Percentiles rank a stretch among this genome's conserved stretches.
These are phyloP conservation scores for Solanum medicagineum DNA, from an alignment of 257 asterid genomes.

Conservation along the genomic window DNA sequence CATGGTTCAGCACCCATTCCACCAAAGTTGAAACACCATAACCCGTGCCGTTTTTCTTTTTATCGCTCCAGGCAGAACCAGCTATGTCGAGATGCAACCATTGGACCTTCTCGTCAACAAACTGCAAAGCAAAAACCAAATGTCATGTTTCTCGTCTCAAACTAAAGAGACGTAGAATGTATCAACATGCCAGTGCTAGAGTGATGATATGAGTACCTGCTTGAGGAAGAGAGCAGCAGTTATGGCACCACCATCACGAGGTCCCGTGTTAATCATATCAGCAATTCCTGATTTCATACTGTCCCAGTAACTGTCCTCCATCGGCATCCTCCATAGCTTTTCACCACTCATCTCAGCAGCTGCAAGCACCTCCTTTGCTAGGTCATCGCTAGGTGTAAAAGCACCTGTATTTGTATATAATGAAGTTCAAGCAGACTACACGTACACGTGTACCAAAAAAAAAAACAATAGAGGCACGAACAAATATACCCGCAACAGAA, in stretches of 20 bases:
- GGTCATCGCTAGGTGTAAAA: constrained; percentile 73
- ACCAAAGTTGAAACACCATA: constrained; percentile 77
- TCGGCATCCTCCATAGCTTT: constrained; percentile 87
- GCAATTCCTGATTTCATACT: constrained; percentile 93
- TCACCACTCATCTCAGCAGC: constrained; percentile 89
- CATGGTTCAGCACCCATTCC: constrained; percentile 79
- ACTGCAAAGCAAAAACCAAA: constrained; percentile 26
- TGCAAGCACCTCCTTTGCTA: constrained; percentile 64
- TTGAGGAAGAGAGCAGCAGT: constrained; percentile 95
- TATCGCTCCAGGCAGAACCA: constrained; percentile 76
- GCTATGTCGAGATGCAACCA: constrained; percentile 98
- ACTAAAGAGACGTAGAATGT: background rate
- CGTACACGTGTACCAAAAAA: background rate
- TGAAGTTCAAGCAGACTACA: background rate
- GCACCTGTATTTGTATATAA: constrained; percentile 39
- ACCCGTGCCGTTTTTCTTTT: constrained; percentile 76
- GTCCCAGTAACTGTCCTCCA: constrained; percentile 97
- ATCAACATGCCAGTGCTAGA: no score
- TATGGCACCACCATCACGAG: constrained; percentile 86
- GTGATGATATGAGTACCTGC: constrained; percentile 38
- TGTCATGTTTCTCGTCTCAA: background rate
- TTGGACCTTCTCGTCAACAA: constrained; percentile 90
- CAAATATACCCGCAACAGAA: constrained; percentile 62
- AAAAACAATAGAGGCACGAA: background rate
- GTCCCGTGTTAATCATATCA: constrained; percentile 90